Evolutionary conservation across 208 protist genomes (phyloP), one percentile per base, ranked within the genome.

Genomic region (Endotrypanum monterogeii): DNA sequence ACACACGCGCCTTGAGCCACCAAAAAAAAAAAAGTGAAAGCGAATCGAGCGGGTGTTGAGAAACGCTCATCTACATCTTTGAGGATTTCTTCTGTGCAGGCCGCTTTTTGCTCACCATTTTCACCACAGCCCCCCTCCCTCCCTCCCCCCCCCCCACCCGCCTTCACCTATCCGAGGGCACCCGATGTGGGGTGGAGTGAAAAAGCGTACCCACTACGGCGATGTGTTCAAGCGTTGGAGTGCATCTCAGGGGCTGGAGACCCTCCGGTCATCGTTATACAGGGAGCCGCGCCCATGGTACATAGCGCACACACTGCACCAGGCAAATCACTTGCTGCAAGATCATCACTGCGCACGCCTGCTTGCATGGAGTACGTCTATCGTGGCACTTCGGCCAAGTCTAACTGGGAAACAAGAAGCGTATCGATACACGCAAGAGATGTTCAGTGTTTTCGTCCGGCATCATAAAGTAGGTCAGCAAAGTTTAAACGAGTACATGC

Each of bases 281-380:
- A 78, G 82, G 32, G 93, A 97, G 76, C 93, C 93, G 3, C 87
- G 93, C 7, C 93, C 93, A 68, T 97, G 93, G 91, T 91, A 90
- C 68, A 54, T 95, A 1, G 86, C 82, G 48, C 94, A 89, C 73
- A 51, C 78, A 8, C 83, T 95, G 8, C 91, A 97, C 66, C 78
- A 89, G 57, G 80, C 87, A 58, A 75, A 82, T 46, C 89, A 97
- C 58, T 83, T 91, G 1, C 80, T 97, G 52, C 82, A 90, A 46
- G 93, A 97, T 65, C 82, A 89, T 71, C 87, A 95, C 80, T 89
- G 88, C 62, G 89, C 89, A 51, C 83, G 89, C 5, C 78, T 97
- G 16, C 73, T 95, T 16, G 82, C 89, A 30, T 97, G 93, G 91
- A 90, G 90, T 66, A 85, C 89, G 20, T 83, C 88, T 16, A 71